Evolutionary conservation across 2,329 filamentous ascomycete species (phyloP).

Genomic region (Huntiella bhutanensis): DNA sequence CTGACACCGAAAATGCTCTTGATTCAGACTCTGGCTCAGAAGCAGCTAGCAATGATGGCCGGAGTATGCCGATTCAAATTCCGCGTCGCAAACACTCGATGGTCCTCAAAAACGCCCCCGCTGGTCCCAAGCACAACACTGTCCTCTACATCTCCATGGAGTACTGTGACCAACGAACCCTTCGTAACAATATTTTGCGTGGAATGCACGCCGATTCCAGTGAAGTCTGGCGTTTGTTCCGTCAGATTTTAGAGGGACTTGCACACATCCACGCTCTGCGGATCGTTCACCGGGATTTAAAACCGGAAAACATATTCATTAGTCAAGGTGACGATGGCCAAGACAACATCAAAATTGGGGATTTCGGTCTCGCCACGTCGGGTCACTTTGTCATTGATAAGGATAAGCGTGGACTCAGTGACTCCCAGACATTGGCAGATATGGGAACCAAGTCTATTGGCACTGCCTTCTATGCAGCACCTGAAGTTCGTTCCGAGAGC

Average conservation of each 20-base stretch:
- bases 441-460: conserved; percentile 55
- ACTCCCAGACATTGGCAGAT: conserved; percentile 18
- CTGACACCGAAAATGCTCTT: neutral
- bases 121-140: conserved; percentile 30
- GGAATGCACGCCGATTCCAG: conserved; percentile 54
- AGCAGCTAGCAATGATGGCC: neutral
- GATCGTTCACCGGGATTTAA: conserved; percentile 89
- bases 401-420: conserved; percentile 26
- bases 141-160: conserved; percentile 98
- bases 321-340: conserved; percentile 46
- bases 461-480: conserved; percentile 82
- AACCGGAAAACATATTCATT: conserved; percentile 96
- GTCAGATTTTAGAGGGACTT: conserved; percentile 78
- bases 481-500: conserved; percentile 63
- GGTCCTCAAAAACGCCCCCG: conserved; percentile 13
- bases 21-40: neutral
- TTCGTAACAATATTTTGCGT: conserved; percentile 69
- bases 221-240: conserved; percentile 76
- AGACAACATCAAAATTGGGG: conserved; percentile 86
- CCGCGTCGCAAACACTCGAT: neutral
- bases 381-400: conserved; percentile 54
- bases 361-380: conserved; percentile 86
- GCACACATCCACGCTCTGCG: conserved; percentile 76
- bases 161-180: conserved; percentile 85
- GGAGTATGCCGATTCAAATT: conserved; percentile 2